Evolutionary conservation across 441 rosid genomes (phyloP).

Genomic region (Mallotus japonicus): DNA sequence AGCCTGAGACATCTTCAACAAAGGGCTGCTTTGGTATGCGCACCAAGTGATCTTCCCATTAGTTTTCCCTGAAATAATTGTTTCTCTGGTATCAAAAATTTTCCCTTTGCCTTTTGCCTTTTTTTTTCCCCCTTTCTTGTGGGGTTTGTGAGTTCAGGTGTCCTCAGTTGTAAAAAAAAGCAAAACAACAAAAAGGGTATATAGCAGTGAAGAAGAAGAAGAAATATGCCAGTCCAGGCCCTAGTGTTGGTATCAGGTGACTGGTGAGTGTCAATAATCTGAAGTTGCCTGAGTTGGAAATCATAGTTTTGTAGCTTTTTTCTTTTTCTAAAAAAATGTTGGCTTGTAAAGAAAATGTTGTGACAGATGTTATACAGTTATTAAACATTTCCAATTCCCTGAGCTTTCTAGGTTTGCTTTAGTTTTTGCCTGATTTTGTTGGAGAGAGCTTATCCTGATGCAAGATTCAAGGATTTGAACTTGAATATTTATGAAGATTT

Average conservation of each 20-base stretch:
- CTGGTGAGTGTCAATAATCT: constrained; percentile 51
- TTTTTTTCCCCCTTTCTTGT: neutral
- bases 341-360: constrained; percentile 36
- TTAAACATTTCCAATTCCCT: constrained; percentile 10
- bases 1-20: constrained; percentile 90
- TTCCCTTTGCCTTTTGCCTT: neutral
- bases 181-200: neutral
- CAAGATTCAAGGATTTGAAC: too few species aligned
- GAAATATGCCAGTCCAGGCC: constrained; percentile 77
- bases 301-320: constrained; percentile 20
- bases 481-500: too few species aligned
- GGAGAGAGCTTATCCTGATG: too few species aligned
- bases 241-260: constrained; percentile 58
- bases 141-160: constrained; percentile 27
- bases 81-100: constrained; percentile 1
- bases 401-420: neutral
- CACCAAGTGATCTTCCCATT: constrained; percentile 59
- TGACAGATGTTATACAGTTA: constrained; percentile 18
- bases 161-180: constrained; percentile 27
- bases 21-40: constrained; percentile 87
- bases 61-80: constrained; percentile 39
- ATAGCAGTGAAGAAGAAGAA: constrained; percentile 7
- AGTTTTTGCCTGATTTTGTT: neutral
- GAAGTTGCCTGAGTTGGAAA: constrained; percentile 21
- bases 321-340: neutral